Base-by-base conservation (phyloP, 1,139 yeast species). In the Taphrina flavorubra region DNA sequence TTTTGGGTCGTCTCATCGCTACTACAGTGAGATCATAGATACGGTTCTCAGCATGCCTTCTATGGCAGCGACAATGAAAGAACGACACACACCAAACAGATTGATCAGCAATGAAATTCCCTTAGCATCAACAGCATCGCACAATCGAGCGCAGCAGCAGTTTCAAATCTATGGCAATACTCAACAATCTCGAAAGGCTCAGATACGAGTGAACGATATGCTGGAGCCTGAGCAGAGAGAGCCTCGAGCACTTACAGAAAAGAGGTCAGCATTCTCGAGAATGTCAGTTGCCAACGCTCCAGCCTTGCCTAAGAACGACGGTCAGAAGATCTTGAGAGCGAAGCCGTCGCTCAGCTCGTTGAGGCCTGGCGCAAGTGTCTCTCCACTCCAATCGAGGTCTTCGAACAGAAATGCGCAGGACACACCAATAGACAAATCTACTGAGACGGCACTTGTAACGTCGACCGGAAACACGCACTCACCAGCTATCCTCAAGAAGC, bases 61-160 rank as follows among this genome's bases (percentile, higher is more conserved):
- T n/a, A 13, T 31, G 34, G 11, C 13, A 49, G 14, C 36, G n/a
- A 49, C 14, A 34, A 16, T 34, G 20, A 31, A 7, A n/a, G 55
- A 31, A 8, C 55, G 20, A 11, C 55, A 31, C 8, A 20, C 36
- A 3, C 3, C 34, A 14, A 44, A 36, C 13, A 36, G 18, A 6
- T 14, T 11, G 1, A 34, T 34, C 13, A 18, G 18, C 18, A 14
- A 8, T 8, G 34, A 53, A 42, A 44, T 2, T 7, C 47, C 47
- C 2, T n/a, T 16, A 44, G 11, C n/a, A 14, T 7, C 58, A 20
- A 34, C 57, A 16, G 16, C 51, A n/a, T 51, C 51, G 51, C 18
- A 44, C 7, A 16, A 51, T 10, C 25, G 66, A 31, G 66, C 66
- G n/a, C 57, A 51, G 13, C 56, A 62, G 11, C 65, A 61, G 36